A percentile compares a stretch with the other conserved stretches of the same genome.
These are phyloP conservation scores for Parathielavia appendiculata DNA, from an alignment of 495 filamentous ascomycete genomes.

Conservation along the genomic window DNA sequence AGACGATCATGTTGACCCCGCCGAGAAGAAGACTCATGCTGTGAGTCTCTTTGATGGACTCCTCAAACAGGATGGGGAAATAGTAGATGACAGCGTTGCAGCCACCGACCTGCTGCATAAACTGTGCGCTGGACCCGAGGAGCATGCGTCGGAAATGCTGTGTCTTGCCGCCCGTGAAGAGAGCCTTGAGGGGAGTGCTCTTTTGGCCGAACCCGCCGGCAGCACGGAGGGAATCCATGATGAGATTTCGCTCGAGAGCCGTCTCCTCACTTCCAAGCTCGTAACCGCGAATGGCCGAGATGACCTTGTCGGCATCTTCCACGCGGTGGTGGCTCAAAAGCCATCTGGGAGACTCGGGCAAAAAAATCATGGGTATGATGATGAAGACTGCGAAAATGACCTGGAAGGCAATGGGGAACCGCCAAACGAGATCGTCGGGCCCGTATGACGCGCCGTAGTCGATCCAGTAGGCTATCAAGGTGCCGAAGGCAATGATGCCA, in stretches of 20 bases:
- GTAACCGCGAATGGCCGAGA: slow-evolving; percentile 61
- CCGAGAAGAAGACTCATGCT: slow-evolving; percentile 65
- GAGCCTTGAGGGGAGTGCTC: slow-evolving; percentile 50
- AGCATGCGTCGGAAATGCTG: slow-evolving; percentile 62
- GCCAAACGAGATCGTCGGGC: slow-evolving; percentile 60
- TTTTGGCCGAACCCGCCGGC: slow-evolving; percentile 52
- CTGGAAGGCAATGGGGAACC: slow-evolving; percentile 82
- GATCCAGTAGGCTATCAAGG: slow-evolving; percentile 76
- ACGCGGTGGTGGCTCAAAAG: slow-evolving; percentile 62
- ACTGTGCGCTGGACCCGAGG: slow-evolving; percentile 56
- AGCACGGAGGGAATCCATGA: slow-evolving; percentile 59
- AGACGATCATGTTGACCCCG: slow-evolving; percentile 76
- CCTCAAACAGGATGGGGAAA: slow-evolving; percentile 70
- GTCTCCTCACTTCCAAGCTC: slow-evolving; percentile 55
- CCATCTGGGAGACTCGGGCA: slow-evolving; percentile 76
- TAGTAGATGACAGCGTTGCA: slow-evolving; percentile 86
- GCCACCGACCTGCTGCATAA: slow-evolving; percentile 73
- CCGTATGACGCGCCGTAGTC: slow-evolving; percentile 73
- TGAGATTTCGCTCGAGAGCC: slow-evolving; percentile 54
- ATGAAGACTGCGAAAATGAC: slow-evolving; percentile 66
- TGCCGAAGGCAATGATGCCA: slow-evolving; percentile 72
- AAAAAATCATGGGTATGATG: slow-evolving; percentile 55
- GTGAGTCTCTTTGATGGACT: slow-evolving; percentile 52
- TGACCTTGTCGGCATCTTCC: slow-evolving; percentile 62
- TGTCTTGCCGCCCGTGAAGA: slow-evolving; percentile 58